Conservation (phyloP, 805 yeast genomes). For the Barnettozyma sp. region DNA sequence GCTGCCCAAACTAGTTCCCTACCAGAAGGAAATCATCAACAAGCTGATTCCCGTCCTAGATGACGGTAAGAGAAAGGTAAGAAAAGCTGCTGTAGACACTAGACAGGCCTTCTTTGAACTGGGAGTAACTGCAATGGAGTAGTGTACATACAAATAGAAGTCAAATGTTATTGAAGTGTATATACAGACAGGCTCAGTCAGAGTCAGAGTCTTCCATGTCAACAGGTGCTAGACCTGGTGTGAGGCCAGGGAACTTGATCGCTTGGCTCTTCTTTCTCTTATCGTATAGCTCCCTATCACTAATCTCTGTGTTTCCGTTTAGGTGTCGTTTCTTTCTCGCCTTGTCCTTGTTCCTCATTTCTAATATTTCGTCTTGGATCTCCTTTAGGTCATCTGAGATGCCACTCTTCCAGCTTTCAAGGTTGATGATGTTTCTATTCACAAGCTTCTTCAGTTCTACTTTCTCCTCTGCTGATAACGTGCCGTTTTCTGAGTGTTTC, state of each 20-base stretch:
- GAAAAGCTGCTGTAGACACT: constrained; percentile 72
- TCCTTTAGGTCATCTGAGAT: constrained; percentile 36
- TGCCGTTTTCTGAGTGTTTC: constrained; percentile 27
- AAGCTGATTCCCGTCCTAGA: constrained; percentile 51
- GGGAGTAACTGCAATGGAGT: constrained; percentile 32
- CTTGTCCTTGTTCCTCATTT: constrained; percentile 33
- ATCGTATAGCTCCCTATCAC: constrained; percentile 28
- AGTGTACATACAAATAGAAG: constrained; percentile 1
- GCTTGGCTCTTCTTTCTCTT: constrained; percentile 23
- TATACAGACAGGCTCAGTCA: too few relatives aligned
- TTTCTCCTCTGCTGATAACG: constrained; percentile 29
- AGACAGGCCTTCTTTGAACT: constrained; percentile 69
- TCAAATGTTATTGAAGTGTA: too few relatives aligned
- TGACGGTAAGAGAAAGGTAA: constrained; percentile 65
- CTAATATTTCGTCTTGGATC: constrained; percentile 36
- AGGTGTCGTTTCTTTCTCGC: constrained; percentile 24
- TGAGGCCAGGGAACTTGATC: constrained; percentile 47
- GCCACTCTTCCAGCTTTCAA: constrained; percentile 37
- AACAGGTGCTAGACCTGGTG: constrained; percentile 85
- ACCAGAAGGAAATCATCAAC: constrained; percentile 36
- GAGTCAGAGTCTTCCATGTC: constrained; percentile 53
- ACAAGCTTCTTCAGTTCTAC: constrained; percentile 29
- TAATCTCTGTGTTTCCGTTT: constrained; percentile 20
- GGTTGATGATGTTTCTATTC: constrained; percentile 30
- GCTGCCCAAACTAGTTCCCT: constrained; percentile 41